Base-by-base conservation (phyloP, 2,329 filamentous ascomycete genomes). In the Penicillium fuscoglaucum region DNA sequence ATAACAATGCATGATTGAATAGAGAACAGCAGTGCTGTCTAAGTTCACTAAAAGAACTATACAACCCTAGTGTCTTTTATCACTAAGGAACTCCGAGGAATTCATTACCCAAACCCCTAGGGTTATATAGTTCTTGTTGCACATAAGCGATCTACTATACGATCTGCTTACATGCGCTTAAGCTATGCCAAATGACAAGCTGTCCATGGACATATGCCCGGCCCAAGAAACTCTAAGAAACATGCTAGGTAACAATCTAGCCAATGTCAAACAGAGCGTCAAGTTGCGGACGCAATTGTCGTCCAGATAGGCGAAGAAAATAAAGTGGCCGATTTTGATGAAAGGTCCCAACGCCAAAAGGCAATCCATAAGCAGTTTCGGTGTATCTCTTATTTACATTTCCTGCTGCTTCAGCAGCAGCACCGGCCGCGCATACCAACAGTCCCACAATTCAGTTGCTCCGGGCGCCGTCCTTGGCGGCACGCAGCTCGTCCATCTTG, bases 401-500 rank as follows among this genome's bases (percentile, higher is more conserved):
- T 70, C 65, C 65, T 61, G 68, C 66, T 70, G 60, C 65, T 67
- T 63, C 56, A 45, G 37, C 55, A 69, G 64, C 65, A 66, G 65
- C 65, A 55, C 68, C 59, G 61, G 68, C 65, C 59, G 61, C 61
- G 60, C 59, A 63, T 66, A 66, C 57, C 59, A 64, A 58, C 55
- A 58, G 57, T 59, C 62, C 41, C 52, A 60, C 57, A 63, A 66
- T 48, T 72, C 61, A 96, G 80, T 96, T 97, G 83, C 90, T 96
- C 78, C 93, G 86, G 71, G 84, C 87, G 61, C 91, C 92, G 59
- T 80, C 86, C 85, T 96, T 96, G 60, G 90, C 87, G 67, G 87
- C 93, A 74, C 92, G 86, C 73, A 99, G 80, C 82, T 99, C 93
- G 71, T 98, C 87, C 95, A 99, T 99, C 87, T 96, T 98, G 73